These are phyloP conservation scores for Nepenthes mirabilis DNA, from an alignment of 148 eudicot species.

Conservation along the genomic window DNA sequence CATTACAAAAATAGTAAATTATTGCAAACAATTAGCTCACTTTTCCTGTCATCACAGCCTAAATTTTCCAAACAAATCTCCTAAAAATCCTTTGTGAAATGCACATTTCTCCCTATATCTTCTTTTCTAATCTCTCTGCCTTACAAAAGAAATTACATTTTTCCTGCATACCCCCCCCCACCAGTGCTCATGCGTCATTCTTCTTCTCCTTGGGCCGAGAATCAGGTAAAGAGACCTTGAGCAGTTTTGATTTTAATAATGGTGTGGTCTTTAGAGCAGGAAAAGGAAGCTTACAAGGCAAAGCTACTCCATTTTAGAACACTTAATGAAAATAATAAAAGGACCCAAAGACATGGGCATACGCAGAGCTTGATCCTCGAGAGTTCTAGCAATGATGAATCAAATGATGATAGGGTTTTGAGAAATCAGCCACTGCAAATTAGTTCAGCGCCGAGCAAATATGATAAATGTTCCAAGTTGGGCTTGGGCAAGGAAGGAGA, in stretches of 20 bases:
- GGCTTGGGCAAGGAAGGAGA: conserved; percentile 9
- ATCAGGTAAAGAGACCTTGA: too few relatives aligned
- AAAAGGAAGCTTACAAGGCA: conserved; percentile 3
- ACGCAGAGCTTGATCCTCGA: conserved; percentile 7
- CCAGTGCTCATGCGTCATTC: too few relatives aligned
- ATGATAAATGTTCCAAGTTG: conserved; percentile 7
- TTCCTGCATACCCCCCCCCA: too few relatives aligned
- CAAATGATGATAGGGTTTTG: conserved; percentile 3
- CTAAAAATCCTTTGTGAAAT: too few relatives aligned
- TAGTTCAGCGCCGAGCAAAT: not conserved
- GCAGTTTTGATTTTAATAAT: not conserved
- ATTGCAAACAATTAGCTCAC: too few relatives aligned
- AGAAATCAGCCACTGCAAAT: conserved; percentile 5
- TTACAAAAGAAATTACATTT: too few relatives aligned
- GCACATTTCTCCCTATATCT: too few relatives aligned
- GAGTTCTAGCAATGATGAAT: not conserved
- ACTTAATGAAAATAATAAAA: not conserved
- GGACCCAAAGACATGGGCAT: not conserved
- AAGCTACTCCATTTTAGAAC: conserved; percentile 11
- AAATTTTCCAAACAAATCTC: too few relatives aligned
- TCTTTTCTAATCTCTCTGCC: too few relatives aligned
- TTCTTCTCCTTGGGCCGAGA: too few relatives aligned
- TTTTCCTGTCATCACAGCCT: too few relatives aligned
- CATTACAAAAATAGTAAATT: too few relatives aligned
- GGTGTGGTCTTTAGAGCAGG: conserved; percentile 4